phyloP scores from a whole-genome alignment of 2,329 filamentous ascomycete genomes.

The Lecanicillium sp. region DNA sequence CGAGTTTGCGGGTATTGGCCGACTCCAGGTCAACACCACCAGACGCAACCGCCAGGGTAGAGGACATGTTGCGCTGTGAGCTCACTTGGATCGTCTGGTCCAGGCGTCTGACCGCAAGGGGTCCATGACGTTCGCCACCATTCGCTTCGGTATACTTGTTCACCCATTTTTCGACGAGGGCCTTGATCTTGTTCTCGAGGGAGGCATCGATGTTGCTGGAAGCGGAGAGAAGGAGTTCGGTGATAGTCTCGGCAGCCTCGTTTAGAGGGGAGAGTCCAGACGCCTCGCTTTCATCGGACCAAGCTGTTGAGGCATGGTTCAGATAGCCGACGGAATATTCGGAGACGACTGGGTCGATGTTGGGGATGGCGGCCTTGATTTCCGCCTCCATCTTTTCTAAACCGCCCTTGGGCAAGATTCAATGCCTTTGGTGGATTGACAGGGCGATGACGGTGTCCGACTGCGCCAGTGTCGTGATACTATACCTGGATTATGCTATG shows the following conservation, averaged over 20 bases:
- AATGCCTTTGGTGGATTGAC: too few relatives aligned
- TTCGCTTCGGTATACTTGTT: conserved; percentile 68
- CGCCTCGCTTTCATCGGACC: conserved; percentile 64
- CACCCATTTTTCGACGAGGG: conserved; percentile 85
- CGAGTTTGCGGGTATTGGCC: conserved; percentile 84
- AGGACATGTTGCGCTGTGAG: conserved; percentile 90
- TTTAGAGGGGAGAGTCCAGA: conserved; percentile 65
- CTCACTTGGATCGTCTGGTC: conserved; percentile 95
- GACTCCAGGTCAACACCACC: conserved; percentile 88
- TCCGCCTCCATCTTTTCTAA: conserved; percentile 66
- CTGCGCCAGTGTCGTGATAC: too few relatives aligned
- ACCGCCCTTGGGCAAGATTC: too few relatives aligned
- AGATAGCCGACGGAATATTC: conserved; percentile 94
- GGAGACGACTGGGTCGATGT: conserved; percentile 80
- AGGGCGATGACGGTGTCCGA: too few relatives aligned
- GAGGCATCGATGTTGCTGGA: conserved; percentile 69
- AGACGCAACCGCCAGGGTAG: conserved; percentile 79
- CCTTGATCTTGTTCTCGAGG: conserved; percentile 69
- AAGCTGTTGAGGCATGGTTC: conserved; percentile 82
- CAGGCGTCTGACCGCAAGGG: conserved; percentile 71
- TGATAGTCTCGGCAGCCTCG: conserved; percentile 77
- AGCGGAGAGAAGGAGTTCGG: conserved; percentile 87
- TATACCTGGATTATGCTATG: too few relatives aligned
- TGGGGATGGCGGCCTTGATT: conserved; percentile 74
- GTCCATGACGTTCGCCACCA: conserved; percentile 62